A percentile compares a stretch with the other conserved stretches of the same genome.
Conservation (phyloP, 768 basidiomycete genomes). For the Kwoniella sp. region DNA sequence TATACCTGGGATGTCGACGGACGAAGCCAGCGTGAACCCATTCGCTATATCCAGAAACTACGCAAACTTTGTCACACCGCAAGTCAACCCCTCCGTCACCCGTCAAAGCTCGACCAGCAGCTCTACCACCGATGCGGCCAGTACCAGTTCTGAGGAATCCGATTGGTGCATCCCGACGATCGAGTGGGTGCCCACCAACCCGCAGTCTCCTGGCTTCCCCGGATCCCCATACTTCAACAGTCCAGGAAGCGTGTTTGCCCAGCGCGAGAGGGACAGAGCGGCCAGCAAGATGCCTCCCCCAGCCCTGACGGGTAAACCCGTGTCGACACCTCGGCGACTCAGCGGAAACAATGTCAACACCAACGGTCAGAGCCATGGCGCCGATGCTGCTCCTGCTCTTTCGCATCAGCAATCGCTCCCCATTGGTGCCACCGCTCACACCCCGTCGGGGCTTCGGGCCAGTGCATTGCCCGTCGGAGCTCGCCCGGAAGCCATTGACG, state of each 20-base stretch:
- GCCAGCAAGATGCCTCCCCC: slow-evolving; percentile 35
- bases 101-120: slow-evolving; percentile 38
- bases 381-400: slow-evolving; percentile 1
- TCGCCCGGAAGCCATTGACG: slow-evolving; percentile 20
- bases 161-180: slow-evolving; percentile 42
- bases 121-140: slow-evolving; percentile 33
- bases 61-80: slow-evolving; percentile 28
- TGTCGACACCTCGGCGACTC: slow-evolving; percentile 9
- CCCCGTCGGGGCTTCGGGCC: slow-evolving; percentile 19
- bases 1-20: too few species aligned
- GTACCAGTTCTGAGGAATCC: slow-evolving; percentile 36
- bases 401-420: slow-evolving; percentile 17
- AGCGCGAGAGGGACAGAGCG: slow-evolving; percentile 1
- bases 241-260: slow-evolving; percentile 2
- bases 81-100: slow-evolving; percentile 9
- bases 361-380: background rate
- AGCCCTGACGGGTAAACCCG: slow-evolving; percentile 1
- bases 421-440: slow-evolving; percentile 20
- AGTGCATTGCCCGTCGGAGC: slow-evolving; percentile 21
- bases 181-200: slow-evolving; percentile 34
- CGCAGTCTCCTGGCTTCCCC: slow-evolving; percentile 1
- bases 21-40: slow-evolving; percentile 2
- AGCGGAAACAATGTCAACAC: background rate
- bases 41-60: slow-evolving; percentile 22
- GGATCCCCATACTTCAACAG: slow-evolving; percentile 8